Evolutionary conservation across 75 land plant species (phyloP).

Genomic region (Pinus tabuliformis): DNA sequence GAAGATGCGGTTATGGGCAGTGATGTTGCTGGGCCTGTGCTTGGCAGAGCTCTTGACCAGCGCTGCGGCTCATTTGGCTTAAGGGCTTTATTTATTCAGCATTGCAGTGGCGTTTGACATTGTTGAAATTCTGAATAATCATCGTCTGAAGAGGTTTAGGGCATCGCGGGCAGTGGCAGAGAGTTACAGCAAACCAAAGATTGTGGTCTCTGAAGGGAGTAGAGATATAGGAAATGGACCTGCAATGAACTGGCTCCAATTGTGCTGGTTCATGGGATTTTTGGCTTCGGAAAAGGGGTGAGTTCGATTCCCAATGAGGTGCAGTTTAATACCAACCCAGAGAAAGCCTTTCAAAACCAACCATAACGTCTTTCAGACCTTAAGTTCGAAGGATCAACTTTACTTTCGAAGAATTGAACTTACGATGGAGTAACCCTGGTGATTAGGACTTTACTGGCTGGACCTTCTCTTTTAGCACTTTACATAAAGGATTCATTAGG

Average conservation of each 20-base stretch:
- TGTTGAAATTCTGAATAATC: constrained; percentile 9
- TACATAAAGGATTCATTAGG: too few species aligned
- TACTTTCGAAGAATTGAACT: too few species aligned
- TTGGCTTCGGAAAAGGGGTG: constrained; percentile 93
- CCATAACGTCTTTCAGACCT: too few species aligned
- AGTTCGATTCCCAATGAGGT: constrained; percentile 3
- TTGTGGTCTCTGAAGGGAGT: not conserved
- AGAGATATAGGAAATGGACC: constrained; percentile 3
- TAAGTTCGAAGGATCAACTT: too few species aligned
- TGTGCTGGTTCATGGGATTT: constrained; percentile 92
- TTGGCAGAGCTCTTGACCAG: constrained; percentile 64
- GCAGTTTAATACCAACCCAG: too few species aligned
- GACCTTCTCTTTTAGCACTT: too few species aligned
- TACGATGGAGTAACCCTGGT: too few species aligned
- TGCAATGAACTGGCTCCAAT: constrained; percentile 62
- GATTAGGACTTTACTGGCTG: too few species aligned
- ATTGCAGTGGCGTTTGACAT: constrained; percentile 70
- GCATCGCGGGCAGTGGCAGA: not conserved
- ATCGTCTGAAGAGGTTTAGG: not conserved
- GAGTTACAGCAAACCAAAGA: not conserved
- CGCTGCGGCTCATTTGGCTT: constrained; percentile 55
- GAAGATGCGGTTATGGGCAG: constrained; percentile 32
- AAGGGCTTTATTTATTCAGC: constrained; percentile 67
- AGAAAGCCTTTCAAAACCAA: too few species aligned
- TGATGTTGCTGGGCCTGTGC: constrained; percentile 10